Conservation (phyloP, 257 asterid genomes). For the Primulina huaijiensis region DNA sequence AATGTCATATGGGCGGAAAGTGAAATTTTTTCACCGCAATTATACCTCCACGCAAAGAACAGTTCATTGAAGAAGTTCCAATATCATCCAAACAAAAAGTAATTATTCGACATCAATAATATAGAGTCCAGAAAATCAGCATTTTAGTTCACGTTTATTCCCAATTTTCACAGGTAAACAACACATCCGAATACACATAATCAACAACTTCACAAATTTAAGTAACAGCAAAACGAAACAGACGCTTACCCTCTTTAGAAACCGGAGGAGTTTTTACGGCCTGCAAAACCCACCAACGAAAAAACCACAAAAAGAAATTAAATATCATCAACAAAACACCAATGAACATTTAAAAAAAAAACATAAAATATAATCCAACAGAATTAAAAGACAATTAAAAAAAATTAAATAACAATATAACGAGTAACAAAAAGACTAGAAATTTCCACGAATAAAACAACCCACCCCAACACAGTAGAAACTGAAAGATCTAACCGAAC, state of each 20-base stretch:
- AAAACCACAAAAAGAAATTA: too few relatives aligned
- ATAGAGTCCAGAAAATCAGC: background rate
- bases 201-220: constrained; percentile 7
- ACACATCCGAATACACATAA: background rate
- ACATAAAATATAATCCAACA: background rate
- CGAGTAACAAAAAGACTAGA: background rate
- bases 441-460: background rate
- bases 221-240: background rate
- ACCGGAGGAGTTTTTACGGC: constrained; percentile 31
- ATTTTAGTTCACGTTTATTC: constrained; percentile 5
- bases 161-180: constrained; percentile 8
- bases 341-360: too few relatives aligned
- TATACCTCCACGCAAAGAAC: background rate
- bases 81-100: background rate
- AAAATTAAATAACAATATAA: too few relatives aligned
- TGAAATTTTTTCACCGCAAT: background rate
- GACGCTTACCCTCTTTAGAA: constrained; percentile 37
- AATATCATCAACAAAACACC: background rate
- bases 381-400: too few relatives aligned
- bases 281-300: background rate
- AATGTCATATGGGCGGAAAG: background rate
- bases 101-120: background rate
- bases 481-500: background rate
- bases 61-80: background rate
- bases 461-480: background rate